Evolutionary conservation across 2,329 filamentous ascomycete genomes (phyloP).

Genomic region (Piedraia hortae): DNA sequence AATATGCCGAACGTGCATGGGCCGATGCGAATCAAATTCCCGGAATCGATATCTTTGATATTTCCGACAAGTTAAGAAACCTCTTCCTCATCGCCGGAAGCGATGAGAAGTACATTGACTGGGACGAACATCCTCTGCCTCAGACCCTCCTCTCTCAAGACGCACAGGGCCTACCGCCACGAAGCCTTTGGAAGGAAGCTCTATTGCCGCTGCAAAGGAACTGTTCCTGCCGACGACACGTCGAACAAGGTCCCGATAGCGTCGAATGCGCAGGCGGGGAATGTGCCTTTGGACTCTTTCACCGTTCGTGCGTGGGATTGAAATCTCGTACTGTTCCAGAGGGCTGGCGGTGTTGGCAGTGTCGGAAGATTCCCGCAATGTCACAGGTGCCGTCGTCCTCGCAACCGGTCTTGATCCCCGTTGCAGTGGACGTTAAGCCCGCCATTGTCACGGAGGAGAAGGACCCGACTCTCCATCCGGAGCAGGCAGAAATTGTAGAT

Average conservation of each 20-base stretch:
- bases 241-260: too few species aligned
- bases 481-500: conserved; percentile 1
- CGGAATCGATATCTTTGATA: conserved; percentile 1
- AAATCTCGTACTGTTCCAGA: background rate
- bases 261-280: conserved; percentile 1
- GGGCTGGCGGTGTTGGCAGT: conserved; percentile 2
- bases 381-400: conserved; percentile 1
- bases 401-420: conserved; percentile 1
- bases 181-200: too few species aligned
- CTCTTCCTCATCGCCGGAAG: conserved; percentile 1
- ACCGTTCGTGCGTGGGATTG: conserved; percentile 2
- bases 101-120: conserved; percentile 1
- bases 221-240: background rate
- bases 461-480: conserved; percentile 1
- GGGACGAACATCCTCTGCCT: conserved; percentile 1
- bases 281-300: conserved; percentile 1
- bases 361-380: conserved; percentile 1
- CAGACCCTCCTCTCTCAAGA: conserved; percentile 1
- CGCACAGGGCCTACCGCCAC: too few species aligned
- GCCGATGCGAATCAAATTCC: conserved; percentile 1
- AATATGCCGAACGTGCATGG: conserved; percentile 1
- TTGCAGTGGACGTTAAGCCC: background rate
- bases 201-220: background rate
- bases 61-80: conserved; percentile 1
- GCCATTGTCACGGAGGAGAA: conserved; percentile 1